Evolutionary conservation across 306 rosid species (phyloP), one percentile per base, ranked within the genome.

Genomic region (Abrus pulchellus): DNA sequence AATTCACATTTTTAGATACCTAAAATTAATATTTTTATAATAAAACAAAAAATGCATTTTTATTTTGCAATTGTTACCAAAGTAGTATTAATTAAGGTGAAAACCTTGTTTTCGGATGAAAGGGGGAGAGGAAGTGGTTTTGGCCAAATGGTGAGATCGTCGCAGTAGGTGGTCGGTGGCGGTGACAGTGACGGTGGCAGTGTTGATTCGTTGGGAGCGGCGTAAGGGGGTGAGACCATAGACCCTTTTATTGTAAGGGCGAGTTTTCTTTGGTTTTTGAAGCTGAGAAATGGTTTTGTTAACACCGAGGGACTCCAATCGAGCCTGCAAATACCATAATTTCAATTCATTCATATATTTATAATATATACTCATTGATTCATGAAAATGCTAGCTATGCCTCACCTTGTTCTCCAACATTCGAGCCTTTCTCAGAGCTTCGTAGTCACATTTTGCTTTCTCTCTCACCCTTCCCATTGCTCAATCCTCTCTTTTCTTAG

Each of bases 371-470:
- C 20, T 20, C 20, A 20, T 20, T 20, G 20, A 20, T 20, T 20
- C 20, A 20, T 20, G 20, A 20, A 20, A 20, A 20, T 20, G 20
- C 0, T 20, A 20, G 20, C 20, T 20, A 20, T 20, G 20, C 20
- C 20, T 20, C 20, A 89, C 96, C 93, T 92, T 81, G 72, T 92
- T 92, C 83, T 92, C 84, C 69, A 82, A 72, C 61, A 92, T 66
- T 49, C 94, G 93, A 52, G 88, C 89, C 7, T 83, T 86, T 88
- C 97, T 81, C 56, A 84, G 63, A 81, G 79, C 74, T 69, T 88
- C 97, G 32, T 92, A 90, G 32, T 87, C 85, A 27, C 55, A 28
- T 36, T 70, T 85, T 5, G 81, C 68, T 63, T 59, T 49, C 27
- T 41, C 59, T n/a, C 11, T 13, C 11, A 13, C 68, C 0, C 40